Evolutionary conservation across 306 rosid species (phyloP).

Genomic region (Biancaea sappan): DNA sequence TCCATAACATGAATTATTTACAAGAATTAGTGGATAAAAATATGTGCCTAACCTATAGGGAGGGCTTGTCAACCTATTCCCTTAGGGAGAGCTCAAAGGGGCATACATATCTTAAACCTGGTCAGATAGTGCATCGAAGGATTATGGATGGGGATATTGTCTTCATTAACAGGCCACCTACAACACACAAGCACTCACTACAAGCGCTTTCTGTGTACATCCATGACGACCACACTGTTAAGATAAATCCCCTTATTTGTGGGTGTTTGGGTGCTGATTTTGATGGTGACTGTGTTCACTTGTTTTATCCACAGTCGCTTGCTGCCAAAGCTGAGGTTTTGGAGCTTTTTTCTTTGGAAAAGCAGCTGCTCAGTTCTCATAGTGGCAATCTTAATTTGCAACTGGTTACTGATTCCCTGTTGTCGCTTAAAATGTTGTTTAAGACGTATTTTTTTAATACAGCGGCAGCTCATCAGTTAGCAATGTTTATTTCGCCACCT

Average conservation of each 20-base stretch:
- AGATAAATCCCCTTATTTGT: constrained; percentile 93
- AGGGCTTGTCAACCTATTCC: constrained; percentile 78
- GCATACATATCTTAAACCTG: constrained; percentile 68
- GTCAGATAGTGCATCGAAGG: constrained; percentile 85
- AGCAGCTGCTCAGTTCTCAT: constrained; percentile 92
- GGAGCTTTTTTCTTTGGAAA: constrained; percentile 87
- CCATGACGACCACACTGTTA: constrained; percentile 86
- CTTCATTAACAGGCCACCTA: constrained; percentile 90
- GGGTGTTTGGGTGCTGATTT: constrained; percentile 95
- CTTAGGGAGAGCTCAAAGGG: constrained; percentile 94
- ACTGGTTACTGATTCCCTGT: constrained; percentile 62
- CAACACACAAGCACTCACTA: constrained; percentile 90
- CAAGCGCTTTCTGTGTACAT: constrained; percentile 89
- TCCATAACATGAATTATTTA: constrained; percentile 61
- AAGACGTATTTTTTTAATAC: constrained; percentile 51
- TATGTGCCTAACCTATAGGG: constrained; percentile 72
- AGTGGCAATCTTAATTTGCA: constrained; percentile 86
- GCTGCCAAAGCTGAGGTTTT: constrained; percentile 93
- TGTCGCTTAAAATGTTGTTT: constrained; percentile 72
- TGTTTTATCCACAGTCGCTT: constrained; percentile 92
- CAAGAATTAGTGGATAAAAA: constrained; percentile 84
- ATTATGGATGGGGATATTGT: constrained; percentile 97
- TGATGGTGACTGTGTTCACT: constrained; percentile 91
- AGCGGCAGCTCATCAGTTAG: constrained; percentile 69
- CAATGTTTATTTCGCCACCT: constrained; percentile 68